Conservation (phyloP, 2,329 filamentous ascomycete genomes). For the Neospermospora avenae region DNA sequence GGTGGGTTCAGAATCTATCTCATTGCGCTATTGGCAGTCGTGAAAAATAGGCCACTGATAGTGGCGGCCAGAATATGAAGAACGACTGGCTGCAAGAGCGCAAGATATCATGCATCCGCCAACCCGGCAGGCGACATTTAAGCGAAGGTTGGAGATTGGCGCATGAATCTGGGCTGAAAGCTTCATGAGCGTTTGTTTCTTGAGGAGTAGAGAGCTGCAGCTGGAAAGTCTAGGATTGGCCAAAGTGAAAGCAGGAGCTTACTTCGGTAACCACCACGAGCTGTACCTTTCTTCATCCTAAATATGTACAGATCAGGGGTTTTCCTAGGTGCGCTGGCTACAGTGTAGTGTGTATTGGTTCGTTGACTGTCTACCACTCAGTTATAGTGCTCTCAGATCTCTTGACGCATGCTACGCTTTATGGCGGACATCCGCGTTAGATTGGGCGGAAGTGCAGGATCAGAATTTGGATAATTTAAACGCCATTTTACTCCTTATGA, state of each 20-base stretch:
- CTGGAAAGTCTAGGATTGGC: not conserved
- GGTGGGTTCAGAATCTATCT: no score
- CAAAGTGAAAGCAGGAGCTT: not conserved
- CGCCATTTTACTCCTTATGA: not conserved
- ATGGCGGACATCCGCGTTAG: not conserved
- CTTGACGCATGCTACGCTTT: conserved; percentile 21
- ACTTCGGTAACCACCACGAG: not conserved
- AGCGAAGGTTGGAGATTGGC: conserved; percentile 1
- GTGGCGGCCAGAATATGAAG: not conserved
- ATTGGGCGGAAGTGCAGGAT: not conserved
- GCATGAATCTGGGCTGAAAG: conserved; percentile 10
- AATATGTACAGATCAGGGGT: not conserved
- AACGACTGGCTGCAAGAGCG: conserved; percentile 18
- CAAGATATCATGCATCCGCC: conserved; percentile 17
- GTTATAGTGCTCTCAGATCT: conserved; percentile 12
- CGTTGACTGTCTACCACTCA: conserved; percentile 19
- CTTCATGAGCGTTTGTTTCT: conserved; percentile 3
- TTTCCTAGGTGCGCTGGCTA: not conserved
- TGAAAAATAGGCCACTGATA: no score
- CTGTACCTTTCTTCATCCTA: not conserved
- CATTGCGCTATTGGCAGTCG: no score
- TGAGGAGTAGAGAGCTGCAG: not conserved
- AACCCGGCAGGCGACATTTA: not conserved
- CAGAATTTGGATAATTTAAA: not conserved
- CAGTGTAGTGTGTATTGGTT: not conserved